Base-by-base conservation (phyloP, 1,139 yeast genomes). In the Kodamaea sp. region DNA sequence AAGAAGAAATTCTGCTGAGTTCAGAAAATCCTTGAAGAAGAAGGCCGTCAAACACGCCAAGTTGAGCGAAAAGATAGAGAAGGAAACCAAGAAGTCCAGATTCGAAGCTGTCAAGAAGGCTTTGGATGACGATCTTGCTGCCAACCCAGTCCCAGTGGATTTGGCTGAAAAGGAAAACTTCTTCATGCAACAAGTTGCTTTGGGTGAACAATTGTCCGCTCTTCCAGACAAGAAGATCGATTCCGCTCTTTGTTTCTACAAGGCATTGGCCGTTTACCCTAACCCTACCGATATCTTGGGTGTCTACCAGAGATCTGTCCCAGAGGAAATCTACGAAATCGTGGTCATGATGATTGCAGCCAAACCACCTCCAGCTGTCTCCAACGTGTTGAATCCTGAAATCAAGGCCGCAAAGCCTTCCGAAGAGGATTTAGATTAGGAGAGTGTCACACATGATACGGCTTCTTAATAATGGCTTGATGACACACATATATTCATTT, bases 221-320 rank as follows among this genome's bases (percentile, higher is more conserved):
- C 58, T 68, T 26, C 79, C 84, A 44, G 79, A 76, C 42, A 69
- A 73, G 50, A 83, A 81, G 59, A 63, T 83, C 43, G 87, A 82
- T 39, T 83, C 96, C 27, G 97, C 97, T 26, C 70, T 89, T 48
- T 78, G 85, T 50, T 92, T 89, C 75, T 92, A 92, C 76, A 86
- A 89, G 63, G 97, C 97, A n/a, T 74, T 92, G 57, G 78, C 87
- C 23, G 90, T 89, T 32, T 92, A 90, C 63, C 97, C 98, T 42
- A 85, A 85, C 63, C 98, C 97, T 38, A 83, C 94, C 39, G 96
- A 88, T 50, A 78, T 92, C 50, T 74, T 92, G 59, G 83, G 83
- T 29, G 82, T 92, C 52, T 90, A 87, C 67, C 96, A 90, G 69
- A 84, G 84, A 70, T 78, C 90, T 32, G 79, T 90, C 44, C 90